Percentiles rank a stretch among this genome's conserved stretches.
These are phyloP conservation scores for Penicillium hordei DNA, from an alignment of 2,329 filamentous ascomycete species.

Conservation along the genomic window DNA sequence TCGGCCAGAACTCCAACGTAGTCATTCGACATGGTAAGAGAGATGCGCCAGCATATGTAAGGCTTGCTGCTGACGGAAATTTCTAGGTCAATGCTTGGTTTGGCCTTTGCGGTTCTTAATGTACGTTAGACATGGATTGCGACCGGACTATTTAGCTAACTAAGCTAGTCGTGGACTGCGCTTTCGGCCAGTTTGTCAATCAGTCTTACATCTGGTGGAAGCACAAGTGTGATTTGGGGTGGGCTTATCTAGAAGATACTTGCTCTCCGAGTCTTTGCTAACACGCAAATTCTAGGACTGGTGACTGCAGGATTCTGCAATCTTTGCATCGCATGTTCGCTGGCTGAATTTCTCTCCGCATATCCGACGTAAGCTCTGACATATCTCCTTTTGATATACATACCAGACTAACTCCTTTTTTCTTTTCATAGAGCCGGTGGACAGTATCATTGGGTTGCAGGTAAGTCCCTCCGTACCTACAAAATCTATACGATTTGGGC, in stretches of 20 bases:
- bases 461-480: conserved; percentile 24
- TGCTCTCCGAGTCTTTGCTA: not conserved
- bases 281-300: conserved; percentile 35
- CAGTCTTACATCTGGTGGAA: conserved; percentile 69
- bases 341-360: conserved; percentile 69
- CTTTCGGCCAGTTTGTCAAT: conserved; percentile 59
- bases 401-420: not conserved
- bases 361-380: conserved; percentile 50
- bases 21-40: conserved; percentile 53
- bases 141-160: conserved; percentile 7
- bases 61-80: not conserved
- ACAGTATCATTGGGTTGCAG: conserved; percentile 71
- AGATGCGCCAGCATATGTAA: not conserved
- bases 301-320: conserved; percentile 67
- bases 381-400: not conserved
- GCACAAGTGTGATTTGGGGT: conserved; percentile 73
- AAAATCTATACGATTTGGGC: not conserved
- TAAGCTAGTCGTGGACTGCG: conserved; percentile 56
- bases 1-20: conserved; percentile 56
- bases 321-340: conserved; percentile 64
- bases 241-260: conserved; percentile 3
- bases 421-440: conserved; percentile 48
- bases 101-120: conserved; percentile 63
- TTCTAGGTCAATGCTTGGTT: conserved; percentile 55
- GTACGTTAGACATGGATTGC: conserved; percentile 17